A percentile compares a stretch with the other conserved stretches of the same genome.
Evolutionary conservation across 345 rosid species (phyloP).

Genomic region (Pugionium cornutum): DNA sequence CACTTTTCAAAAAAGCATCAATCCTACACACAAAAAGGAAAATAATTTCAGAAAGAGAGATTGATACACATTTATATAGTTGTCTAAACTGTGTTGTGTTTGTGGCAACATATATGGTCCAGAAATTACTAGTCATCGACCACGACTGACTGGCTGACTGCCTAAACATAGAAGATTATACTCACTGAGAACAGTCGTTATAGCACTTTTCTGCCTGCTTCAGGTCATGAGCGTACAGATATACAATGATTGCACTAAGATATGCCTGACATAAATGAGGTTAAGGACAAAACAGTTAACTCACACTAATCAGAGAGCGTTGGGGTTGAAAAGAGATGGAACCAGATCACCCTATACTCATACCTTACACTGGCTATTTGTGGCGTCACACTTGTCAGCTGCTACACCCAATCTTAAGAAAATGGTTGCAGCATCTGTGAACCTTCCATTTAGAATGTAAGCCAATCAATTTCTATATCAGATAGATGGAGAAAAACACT

Average conservation of each 20-base stretch:
- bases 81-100: slow-evolving; percentile 3
- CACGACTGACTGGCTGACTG: no score
- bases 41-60: slow-evolving; percentile 1
- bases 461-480: slow-evolving; percentile 3
- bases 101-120: slow-evolving; percentile 5
- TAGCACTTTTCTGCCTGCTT: slow-evolving; percentile 93
- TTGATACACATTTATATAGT: neutral
- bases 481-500: neutral
- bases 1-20: slow-evolving; percentile 79
- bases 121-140: neutral
- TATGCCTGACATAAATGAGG: slow-evolving; percentile 65
- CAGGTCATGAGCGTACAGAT: slow-evolving; percentile 84
- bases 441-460: slow-evolving; percentile 43
- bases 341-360: slow-evolving; percentile 12
- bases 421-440: slow-evolving; percentile 75
- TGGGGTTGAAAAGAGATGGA: neutral
- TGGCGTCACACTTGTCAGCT: slow-evolving; percentile 87
- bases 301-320: neutral
- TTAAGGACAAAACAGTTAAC: slow-evolving; percentile 5
- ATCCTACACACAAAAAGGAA: slow-evolving; percentile 50
- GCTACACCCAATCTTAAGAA: slow-evolving; percentile 78
- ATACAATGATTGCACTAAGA: slow-evolving; percentile 84
- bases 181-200: slow-evolving; percentile 96
- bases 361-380: slow-evolving; percentile 94
- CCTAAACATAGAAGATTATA: slow-evolving; percentile 2